A percentile compares a stretch with the other conserved stretches of the same genome.
These are phyloP conservation scores for Eucalyptus rudis DNA, from an alignment of 345 rosid genomes.

Conservation along the genomic window DNA sequence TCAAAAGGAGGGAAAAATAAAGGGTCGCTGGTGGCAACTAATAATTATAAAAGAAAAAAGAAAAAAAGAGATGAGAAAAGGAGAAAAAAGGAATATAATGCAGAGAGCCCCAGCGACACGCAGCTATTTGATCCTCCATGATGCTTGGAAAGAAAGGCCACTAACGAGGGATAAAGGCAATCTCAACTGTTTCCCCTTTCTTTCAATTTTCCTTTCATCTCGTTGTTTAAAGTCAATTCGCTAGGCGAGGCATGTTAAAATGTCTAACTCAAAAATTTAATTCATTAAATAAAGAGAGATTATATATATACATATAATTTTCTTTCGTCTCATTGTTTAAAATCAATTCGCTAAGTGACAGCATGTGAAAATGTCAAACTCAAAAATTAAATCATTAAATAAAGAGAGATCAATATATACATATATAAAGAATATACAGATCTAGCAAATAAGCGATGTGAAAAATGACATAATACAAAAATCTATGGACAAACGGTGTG, in stretches of 20 bases:
- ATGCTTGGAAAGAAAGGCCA: background rate
- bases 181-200: background rate
- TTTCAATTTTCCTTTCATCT: background rate
- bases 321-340: too few species aligned
- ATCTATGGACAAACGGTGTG: accelerated
- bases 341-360: too few species aligned
- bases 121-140: background rate
- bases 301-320: too few species aligned
- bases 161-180: background rate
- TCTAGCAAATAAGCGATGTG: accelerated
- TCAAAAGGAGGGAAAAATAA: background rate
- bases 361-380: too few species aligned
- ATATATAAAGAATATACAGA: too few species aligned
- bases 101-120: background rate
- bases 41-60: background rate
- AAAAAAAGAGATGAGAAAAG: background rate
- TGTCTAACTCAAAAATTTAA: too few species aligned
- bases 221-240: too few species aligned
- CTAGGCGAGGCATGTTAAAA: too few species aligned
- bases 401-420: too few species aligned
- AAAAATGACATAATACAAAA: background rate
- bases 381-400: too few species aligned
- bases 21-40: background rate
- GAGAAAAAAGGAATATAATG: background rate
- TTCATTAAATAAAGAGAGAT: too few species aligned